Evolutionary conservation across 495 filamentous ascomycete genomes (phyloP), one percentile per base, ranked within the genome.

Genomic region (Aspergillus nidulans): DNA sequence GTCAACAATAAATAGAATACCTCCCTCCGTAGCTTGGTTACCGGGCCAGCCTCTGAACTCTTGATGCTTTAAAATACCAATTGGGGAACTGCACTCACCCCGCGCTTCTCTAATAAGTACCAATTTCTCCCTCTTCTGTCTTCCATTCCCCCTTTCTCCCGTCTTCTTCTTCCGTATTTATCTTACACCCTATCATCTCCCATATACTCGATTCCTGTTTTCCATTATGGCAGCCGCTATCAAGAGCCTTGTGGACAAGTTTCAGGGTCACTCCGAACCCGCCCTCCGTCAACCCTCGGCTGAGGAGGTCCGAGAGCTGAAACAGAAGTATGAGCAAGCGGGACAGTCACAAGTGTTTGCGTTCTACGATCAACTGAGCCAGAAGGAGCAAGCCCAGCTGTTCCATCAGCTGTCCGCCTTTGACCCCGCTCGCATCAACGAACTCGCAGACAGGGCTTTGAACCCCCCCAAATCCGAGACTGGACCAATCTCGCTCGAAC

Each of bases 331-430:
- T 73, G 78, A 80, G 41, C 75, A 83, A 40, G 90, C 89, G 47
- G 81, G 79, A 18, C 94, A 99, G 74, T 88, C 84, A 34, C 94
- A 99, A 40, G 90, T 99, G 38, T 90, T 97, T 66, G 78, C 87
- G 18, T 97, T 96, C 73, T 92, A 84, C 74, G 89, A 97, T 58
- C 78, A 85, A 52, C 83, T 99, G 46, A 76, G 73, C 47, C 70
- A 74, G 18, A 65, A 76, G 39, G 91, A 96, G 58, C 90, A 96
- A 72, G 83, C 84, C 28, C 71, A 78, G 6, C 81, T 99, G 53
- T 96, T 82, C 77, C 76, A 87, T 65, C 95, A 96, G 68, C 79
- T 97, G 47, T 79, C 78, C 53, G 79, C 74, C 61, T 89, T 97
- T 73, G 82, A 97, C 62, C 90, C 91, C 19, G 76, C 73, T 54